Evolutionary conservation across 2,329 filamentous ascomycete species (phyloP), one percentile per base, ranked within the genome.

Genomic region (Clonostachys sp.): DNA sequence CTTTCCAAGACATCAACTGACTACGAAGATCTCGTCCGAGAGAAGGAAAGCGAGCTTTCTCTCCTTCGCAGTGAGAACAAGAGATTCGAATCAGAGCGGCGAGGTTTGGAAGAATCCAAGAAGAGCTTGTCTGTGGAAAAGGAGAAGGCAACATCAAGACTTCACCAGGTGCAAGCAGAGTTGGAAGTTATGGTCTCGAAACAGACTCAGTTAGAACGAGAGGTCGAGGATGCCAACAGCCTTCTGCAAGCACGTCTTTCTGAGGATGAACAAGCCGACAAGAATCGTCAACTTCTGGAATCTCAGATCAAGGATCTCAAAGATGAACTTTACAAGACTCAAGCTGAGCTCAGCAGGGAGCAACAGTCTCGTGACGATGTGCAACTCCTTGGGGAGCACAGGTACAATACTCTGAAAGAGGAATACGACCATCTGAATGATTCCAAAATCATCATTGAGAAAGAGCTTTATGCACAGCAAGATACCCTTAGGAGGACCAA

Each of bases 401-500:
- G 94, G 62, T 89, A 86, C 57, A 77, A 87, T 41, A 82, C 86
- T 45, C 74, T 99, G 50, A 86, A 91, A 61, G 84, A 91, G 24
- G 91, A 97, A 54, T 95, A 84, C 56, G 86, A 95, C 44, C 81
- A 83, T 34, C 76, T 97, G 34, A 96, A 96, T 57, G 91, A 96
- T 53, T 86, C 90, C 30, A 99, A 99, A 67, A 96, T 96, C 58
- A 95, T 85, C 42, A 96, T 99, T 53, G 92, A 99, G 66, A 97
- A 96, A 65, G 92, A 97, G 66, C 85, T 99, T 64, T 97, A 97
- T 62, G 86, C 89, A 6, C 92, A 97, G 61, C 91, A 96, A 64
- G 92, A 99, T 61, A 87, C 89, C 12, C 79, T 96, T 42, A 84
- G 94, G 36, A 83, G 92, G 47, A 89, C 91, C 12, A 89, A 87